Evolutionary conservation across 2,329 filamentous ascomycete genomes (phyloP), one percentile per base, ranked within the genome.

Genomic region (Coniochaeta sp.): DNA sequence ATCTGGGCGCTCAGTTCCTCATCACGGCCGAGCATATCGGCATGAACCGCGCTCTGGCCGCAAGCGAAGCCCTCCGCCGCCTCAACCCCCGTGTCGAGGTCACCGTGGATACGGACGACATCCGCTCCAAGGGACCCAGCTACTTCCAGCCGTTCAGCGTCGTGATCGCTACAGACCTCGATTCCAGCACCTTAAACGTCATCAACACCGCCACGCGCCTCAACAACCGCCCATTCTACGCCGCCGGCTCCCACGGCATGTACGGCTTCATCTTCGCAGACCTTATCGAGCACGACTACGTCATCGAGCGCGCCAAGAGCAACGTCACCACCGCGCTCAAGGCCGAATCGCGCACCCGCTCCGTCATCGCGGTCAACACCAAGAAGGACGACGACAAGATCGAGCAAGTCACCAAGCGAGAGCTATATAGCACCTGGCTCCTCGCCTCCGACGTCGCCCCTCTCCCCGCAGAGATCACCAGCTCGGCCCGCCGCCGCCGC

Each of bases 191-290:
- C 0, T 83, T 96, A 63, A 86, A 86, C 64, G 83, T 85, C 61
- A 89, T 98, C 76, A 97, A 98, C 76, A 90, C 90, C 24, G 89
- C 90, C 31, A 93, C 92, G 44, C 89, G 93, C 55, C 77, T 96
- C 40, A 87, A 89, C 62, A 83, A 85, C 64, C 85, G 86, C 56
- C 87, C 92, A 12, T 97, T 97, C 74, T 99, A 99, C 74, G 91
- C 91, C 11, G 90, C 92, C 38, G 89, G 87, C 58, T 85, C 89
- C 2, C 91, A 97, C 71, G 95, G 95, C 57, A 83, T 96, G 71
- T 98, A 96, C 72, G 95, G 95, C 60, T 99, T 91, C 77, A 89
- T 96, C 65, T 99, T 99, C 72, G 89, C 90, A 61, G 95, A 99
- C 72, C 82, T 99, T 24, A 91, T 96, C 66, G 83, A 88, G 68